Percentiles rank a stretch among this genome's conserved stretches.
Evolutionary conservation across 139 green algal species (phyloP).

Genomic region (Astrephomene gubernaculifera): DNA sequence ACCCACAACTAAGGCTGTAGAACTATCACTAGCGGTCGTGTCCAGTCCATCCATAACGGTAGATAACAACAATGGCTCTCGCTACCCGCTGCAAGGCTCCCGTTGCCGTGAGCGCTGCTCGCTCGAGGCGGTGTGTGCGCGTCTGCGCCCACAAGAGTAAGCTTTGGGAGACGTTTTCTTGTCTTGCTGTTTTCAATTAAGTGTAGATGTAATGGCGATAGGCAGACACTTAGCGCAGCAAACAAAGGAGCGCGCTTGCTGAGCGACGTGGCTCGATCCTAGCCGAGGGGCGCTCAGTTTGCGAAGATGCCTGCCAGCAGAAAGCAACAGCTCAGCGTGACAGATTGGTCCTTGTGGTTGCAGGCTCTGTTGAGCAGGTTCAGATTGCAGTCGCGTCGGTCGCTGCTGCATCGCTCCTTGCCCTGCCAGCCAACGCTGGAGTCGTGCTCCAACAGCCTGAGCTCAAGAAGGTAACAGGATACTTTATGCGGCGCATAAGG

Average conservation of each 20-base stretch:
- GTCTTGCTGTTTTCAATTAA: not conserved
- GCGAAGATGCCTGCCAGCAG: not conserved
- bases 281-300: not conserved
- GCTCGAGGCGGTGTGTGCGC: slow-evolving; percentile 30
- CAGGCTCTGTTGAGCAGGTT: slow-evolving; percentile 22
- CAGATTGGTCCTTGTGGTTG: not conserved
- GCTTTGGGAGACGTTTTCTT: not conserved
- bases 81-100: slow-evolving; percentile 39
- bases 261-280: slow-evolving; percentile 24
- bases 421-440: slow-evolving; percentile 19
- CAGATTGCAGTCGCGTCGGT: slow-evolving; percentile 13
- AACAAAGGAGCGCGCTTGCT: not conserved
- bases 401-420: slow-evolving; percentile 16
- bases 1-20: too few relatives aligned
- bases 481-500: too few relatives aligned
- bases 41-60: too few relatives aligned
- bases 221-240: too few relatives aligned
- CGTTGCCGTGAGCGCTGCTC: slow-evolving; percentile 25
- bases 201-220: too few relatives aligned
- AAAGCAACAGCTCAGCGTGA: not conserved
- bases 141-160: slow-evolving; percentile 39
- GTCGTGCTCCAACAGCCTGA: slow-evolving; percentile 37
- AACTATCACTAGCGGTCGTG: too few relatives aligned
- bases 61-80: not conserved
- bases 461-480: slow-evolving; percentile 34